Base-by-base conservation (phyloP, 1,139 yeast species). In the Martiniozyma asiatica region DNA sequence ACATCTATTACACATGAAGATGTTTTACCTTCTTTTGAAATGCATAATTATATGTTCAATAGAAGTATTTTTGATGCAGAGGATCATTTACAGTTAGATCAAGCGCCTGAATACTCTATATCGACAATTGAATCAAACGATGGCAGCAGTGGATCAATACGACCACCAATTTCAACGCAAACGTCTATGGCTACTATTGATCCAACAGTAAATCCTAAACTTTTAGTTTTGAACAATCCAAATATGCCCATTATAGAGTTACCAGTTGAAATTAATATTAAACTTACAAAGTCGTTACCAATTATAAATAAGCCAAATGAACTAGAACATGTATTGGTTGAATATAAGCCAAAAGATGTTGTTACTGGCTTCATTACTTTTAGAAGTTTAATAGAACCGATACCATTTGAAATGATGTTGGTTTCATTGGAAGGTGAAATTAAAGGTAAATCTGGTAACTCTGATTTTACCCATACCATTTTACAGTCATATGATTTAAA, bases 1-100 rank as follows among this genome's bases (percentile, higher is more conserved):
- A n/a, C n/a, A n/a, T n/a, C n/a, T n/a, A 19, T n/a, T n/a, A n/a
- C n/a, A n/a, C 19, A 23, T 10, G 51, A 47, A 26, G 78, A 73
- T 43, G 63, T 73, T 3, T 49, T 73, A 26, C 80, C 80, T 1
- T 69, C 78, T 2, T 73, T 73, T 45, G 77, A 72, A 41, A 69
- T 73, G 75, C 71, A 67, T 41, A 73, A 67, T 40, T 61, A 69
- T 17, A 59, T 72, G 35, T 56, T 71, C 36, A 65, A 65, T 35
- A 44, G 76, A 33, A 42, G 50, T 3, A 36, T 52, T 5, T 38
- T 29, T 25, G 47, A 48, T 24, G 38, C 41, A 5, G 45, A 43
- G 19, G 21, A 29, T 7, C 30, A n/a, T 8, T 19, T 25, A 10
- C 33, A n/a, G n/a, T n/a, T n/a, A n/a, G n/a, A 31, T n/a, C 34